Evolutionary conservation across 129 eudicot genomes (phyloP), one percentile per base, ranked within the genome.

Genomic region (Flaveria sonorensis): DNA sequence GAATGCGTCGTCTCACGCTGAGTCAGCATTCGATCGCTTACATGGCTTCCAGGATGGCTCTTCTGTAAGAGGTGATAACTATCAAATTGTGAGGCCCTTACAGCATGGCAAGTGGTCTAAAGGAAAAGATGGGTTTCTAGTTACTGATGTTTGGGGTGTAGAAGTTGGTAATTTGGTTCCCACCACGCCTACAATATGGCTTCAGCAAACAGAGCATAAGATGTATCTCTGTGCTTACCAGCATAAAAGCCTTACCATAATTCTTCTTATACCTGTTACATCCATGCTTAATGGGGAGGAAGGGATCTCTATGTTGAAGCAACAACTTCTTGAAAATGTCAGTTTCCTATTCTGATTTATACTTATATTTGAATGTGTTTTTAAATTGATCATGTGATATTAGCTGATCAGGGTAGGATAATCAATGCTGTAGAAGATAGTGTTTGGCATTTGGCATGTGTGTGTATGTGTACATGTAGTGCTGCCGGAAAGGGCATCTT

Each of bases 81-180:
- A 83, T 71, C 85, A 81, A 26, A 59, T 87, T 14, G 72, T 85
- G 78, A 89, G 96, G 83, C 97, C 99, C n/a, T 83, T 91, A 70
- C 94, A 88, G 82, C 82, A 75, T 79, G 86, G 81, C 75, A 91
- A 89, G 75, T 95, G 99, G 99, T 86, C 92, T 21, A 95, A 83
- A 77, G 99, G 99, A 78, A 95, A 95, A 78, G 97, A 89, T 81
- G 99, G 99, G 19, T 95, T 95, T 81, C 97, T 95, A 53, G 89
- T 83, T 52, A 85, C 94, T 55, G 87, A 95, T 82, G 81, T 74
- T 55, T 85, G 94, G 96, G 93, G 88, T 70, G 79, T 87, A 75
- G 96, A 88, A 48, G 87, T 76, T 63, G 89, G 87, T 63, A 81
- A 79, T 68, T 80, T 83, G 71, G 76, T 81, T 70, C 90, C 86